phyloP scores from a whole-genome alignment of 2,329 filamentous ascomycete genomes.

The Fusarium sp. region DNA sequence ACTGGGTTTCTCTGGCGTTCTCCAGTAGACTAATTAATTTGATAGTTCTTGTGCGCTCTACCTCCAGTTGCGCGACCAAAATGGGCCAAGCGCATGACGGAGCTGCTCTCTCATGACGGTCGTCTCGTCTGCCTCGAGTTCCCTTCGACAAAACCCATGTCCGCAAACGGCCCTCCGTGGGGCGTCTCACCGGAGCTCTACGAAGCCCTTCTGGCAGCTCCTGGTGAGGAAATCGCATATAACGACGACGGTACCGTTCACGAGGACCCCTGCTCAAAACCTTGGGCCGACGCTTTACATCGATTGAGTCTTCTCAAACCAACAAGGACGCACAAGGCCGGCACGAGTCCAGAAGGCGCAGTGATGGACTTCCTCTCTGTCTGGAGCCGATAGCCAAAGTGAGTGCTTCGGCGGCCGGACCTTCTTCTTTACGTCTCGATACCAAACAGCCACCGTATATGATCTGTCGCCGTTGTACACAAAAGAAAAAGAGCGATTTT shows the following conservation, averaged over 20 bases:
- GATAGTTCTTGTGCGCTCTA: conserved; percentile 71
- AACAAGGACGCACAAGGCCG: conserved; percentile 60
- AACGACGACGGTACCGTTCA: conserved; percentile 58
- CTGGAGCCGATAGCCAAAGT: conserved; percentile 56
- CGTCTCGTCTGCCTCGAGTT: conserved; percentile 78
- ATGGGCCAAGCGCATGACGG: conserved; percentile 65
- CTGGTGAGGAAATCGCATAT: conserved; percentile 75
- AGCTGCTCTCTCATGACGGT: conserved; percentile 62
- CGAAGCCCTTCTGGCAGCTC: conserved; percentile 74
- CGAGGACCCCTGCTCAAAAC: conserved; percentile 55
- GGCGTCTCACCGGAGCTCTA: conserved; percentile 77
- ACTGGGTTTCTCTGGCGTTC: conserved; percentile 1
- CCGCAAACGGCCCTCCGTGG: conserved; percentile 77
- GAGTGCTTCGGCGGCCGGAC: conserved; percentile 5
- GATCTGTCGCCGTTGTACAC: conserved; percentile 34
- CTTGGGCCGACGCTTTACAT: conserved; percentile 53
- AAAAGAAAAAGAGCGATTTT: conserved; percentile 41
- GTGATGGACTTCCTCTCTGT: conserved; percentile 66
- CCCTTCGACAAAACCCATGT: conserved; percentile 76
- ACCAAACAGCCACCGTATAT: conserved; percentile 43
- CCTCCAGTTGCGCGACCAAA: conserved; percentile 62
- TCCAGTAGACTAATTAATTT: conserved; percentile 27
- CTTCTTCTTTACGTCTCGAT: conserved; percentile 40
- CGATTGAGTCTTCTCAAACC: conserved; percentile 64
- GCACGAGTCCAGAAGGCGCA: conserved; percentile 58